These are phyloP conservation scores for Nectriaceae sp. DNA, from an alignment of 2,329 filamentous ascomycete genomes.

Conservation along the genomic window DNA sequence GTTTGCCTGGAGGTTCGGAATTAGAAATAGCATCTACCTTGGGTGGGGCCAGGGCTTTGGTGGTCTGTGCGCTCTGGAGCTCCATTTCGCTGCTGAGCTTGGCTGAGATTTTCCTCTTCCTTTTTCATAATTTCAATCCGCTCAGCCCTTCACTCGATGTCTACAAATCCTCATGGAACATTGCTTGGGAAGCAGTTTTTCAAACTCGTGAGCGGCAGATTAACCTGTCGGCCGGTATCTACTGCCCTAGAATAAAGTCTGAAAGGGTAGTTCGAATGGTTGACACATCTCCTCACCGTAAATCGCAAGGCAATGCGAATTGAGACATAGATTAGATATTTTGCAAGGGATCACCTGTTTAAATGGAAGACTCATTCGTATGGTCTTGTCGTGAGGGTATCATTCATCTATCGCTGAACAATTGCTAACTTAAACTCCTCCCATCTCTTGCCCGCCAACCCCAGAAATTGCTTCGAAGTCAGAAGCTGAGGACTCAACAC, in stretches of 20 bases:
- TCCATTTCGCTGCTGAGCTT: constrained; percentile 10
- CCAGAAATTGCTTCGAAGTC: constrained; percentile 62
- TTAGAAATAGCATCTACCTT: constrained; percentile 20
- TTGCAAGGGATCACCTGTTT: too few relatives aligned
- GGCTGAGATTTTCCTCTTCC: constrained; percentile 31
- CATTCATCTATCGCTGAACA: constrained; percentile 29
- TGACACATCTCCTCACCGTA: constrained; percentile 58
- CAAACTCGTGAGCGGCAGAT: constrained; percentile 62
- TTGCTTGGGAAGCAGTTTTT: constrained; percentile 53
- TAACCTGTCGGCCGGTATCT: constrained; percentile 75
- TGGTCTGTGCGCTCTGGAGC: constrained; percentile 23
- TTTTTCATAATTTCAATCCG: constrained; percentile 24
- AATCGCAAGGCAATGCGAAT: too few relatives aligned
- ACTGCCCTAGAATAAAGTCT: constrained; percentile 78
- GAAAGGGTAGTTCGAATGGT: constrained; percentile 85
- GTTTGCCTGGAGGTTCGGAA: constrained; percentile 14
- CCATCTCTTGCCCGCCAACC: constrained; percentile 38
- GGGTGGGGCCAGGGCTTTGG: constrained; percentile 23
- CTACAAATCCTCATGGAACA: constrained; percentile 28
- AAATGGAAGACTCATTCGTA: not conserved
- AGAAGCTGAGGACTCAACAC: constrained; percentile 63
- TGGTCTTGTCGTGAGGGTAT: constrained; percentile 20
- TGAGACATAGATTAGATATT: too few relatives aligned
- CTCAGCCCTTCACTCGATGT: constrained; percentile 34
- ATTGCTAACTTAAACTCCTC: constrained; percentile 38